These are phyloP conservation scores for Passalora sequoiae DNA, from an alignment of 2,329 filamentous ascomycete species.

Conservation along the genomic window DNA sequence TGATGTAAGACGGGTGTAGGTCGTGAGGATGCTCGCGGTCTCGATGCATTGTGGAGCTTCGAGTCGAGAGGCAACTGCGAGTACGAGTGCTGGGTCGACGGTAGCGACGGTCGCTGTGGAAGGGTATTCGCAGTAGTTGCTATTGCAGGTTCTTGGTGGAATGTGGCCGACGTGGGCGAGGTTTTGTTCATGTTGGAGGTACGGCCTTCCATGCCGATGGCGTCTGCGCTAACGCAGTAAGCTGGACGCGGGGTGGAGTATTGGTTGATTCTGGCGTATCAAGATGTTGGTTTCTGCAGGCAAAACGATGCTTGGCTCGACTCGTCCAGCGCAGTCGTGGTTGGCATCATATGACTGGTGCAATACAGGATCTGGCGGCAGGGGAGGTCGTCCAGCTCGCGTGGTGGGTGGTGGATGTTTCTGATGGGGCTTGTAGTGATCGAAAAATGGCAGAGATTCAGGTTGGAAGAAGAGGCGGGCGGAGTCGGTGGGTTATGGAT, in stretches of 20 bases:
- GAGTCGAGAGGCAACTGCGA: conserved; percentile 9
- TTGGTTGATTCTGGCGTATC: conserved; percentile 4
- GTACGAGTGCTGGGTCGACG: conserved; percentile 5
- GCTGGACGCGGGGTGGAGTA: not conserved
- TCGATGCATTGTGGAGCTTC: conserved; percentile 9
- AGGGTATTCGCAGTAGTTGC: conserved; percentile 1
- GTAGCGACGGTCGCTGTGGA: conserved; percentile 4
- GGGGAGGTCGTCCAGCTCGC: too few species aligned
- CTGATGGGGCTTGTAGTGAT: too few species aligned
- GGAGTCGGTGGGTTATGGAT: not conserved
- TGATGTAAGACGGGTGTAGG: conserved; percentile 21
- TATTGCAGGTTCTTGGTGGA: not conserved
- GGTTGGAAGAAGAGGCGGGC: not conserved
- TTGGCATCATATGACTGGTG: conserved; percentile 2
- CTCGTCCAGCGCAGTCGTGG: not conserved
- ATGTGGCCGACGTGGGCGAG: not conserved
- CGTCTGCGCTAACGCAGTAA: not conserved
- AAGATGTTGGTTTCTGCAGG: not conserved
- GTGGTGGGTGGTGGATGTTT: too few species aligned
- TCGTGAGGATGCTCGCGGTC: conserved; percentile 14
- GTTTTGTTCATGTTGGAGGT: not conserved
- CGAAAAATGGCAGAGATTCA: not conserved
- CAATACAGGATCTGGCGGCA: too few species aligned
- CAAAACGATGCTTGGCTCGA: not conserved
- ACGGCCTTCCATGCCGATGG: not conserved